phyloP scores from a whole-genome alignment of 1,284 basidiomycete species.

The Chalciporus sp. region DNA sequence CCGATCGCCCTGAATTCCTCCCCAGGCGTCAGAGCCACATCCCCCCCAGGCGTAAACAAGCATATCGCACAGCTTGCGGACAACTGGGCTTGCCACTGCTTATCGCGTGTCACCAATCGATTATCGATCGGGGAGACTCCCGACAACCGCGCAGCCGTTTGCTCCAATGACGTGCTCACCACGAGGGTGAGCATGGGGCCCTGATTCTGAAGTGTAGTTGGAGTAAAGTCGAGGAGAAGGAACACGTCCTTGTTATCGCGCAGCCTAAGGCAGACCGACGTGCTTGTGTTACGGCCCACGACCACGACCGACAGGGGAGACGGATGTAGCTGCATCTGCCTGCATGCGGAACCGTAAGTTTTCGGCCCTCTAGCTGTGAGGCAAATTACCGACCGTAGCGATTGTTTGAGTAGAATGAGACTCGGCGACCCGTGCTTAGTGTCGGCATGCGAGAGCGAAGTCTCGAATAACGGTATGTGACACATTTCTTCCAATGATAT shows the following conservation, averaged over 20 bases:
- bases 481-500: constrained; percentile 23
- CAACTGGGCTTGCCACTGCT: constrained; percentile 64
- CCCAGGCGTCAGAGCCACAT: background rate
- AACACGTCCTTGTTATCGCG: constrained; percentile 25
- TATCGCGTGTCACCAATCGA: constrained; percentile 40
- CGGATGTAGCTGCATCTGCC: constrained; percentile 25
- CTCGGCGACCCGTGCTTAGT: constrained; percentile 24
- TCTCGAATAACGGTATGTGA: constrained; percentile 26
- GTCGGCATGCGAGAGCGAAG: constrained; percentile 15
- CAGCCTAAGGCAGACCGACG: constrained; percentile 23
- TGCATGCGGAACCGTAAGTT: background rate
- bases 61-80: constrained; percentile 58
- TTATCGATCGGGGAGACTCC: constrained; percentile 52
- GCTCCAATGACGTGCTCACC: constrained; percentile 39
- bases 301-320: constrained; percentile 22
- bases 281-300: constrained; percentile 18
- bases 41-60: constrained; percentile 41
- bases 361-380: background rate
- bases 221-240: constrained; percentile 21
- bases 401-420: constrained; percentile 26
- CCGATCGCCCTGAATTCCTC: constrained; percentile 11
- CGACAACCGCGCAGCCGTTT: constrained; percentile 47
- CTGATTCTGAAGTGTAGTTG: background rate
- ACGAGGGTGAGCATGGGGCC: constrained; percentile 13
- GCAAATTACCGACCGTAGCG: constrained; percentile 20